A percentile compares a stretch with the other conserved stretches of the same genome.
phyloP scores from a whole-genome alignment of 2,329 filamentous ascomycete species.

The Sporothrix humicola region DNA sequence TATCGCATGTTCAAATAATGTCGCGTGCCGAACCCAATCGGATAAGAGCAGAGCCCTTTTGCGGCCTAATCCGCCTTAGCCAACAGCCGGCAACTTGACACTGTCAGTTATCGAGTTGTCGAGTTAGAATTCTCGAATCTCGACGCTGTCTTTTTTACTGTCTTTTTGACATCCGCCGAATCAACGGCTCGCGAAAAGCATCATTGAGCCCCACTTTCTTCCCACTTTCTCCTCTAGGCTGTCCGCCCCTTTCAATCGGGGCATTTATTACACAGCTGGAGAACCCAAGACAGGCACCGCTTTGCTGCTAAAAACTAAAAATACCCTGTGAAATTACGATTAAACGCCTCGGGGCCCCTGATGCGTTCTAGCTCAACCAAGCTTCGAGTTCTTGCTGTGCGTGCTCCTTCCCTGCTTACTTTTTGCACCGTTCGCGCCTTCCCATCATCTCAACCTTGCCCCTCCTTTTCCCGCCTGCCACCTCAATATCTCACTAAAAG shows the following conservation, averaged over 20 bases:
- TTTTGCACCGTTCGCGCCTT: neutral
- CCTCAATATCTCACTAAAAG: neutral
- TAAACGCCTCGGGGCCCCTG: neutral
- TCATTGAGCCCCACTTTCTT: slow-evolving; percentile 18
- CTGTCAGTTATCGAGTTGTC: neutral
- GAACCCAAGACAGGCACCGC: neutral
- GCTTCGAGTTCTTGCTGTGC: neutral
- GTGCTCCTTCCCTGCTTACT: neutral
- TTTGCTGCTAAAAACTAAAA: slow-evolving; percentile 9
- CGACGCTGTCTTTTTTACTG: neutral
- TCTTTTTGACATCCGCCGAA: slow-evolving; percentile 5
- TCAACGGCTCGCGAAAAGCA: slow-evolving; percentile 26
- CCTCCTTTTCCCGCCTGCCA: slow-evolving; percentile 32
- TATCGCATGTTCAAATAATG: neutral
- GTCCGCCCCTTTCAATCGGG: neutral
- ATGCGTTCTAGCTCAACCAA: neutral
- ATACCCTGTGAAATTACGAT: slow-evolving; percentile 14
- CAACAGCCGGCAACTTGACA: neutral
- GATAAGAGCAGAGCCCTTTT: neutral
- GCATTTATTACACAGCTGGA: neutral
- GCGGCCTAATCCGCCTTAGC: neutral
- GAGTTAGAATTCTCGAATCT: neutral
- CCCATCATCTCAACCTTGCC: slow-evolving; percentile 14
- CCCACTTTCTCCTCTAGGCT: slow-evolving; percentile 21
- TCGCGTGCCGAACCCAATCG: slow-evolving; percentile 13